Evolutionary conservation across 345 rosid species (phyloP).

Genomic region (Geranium rotundifolium): DNA sequence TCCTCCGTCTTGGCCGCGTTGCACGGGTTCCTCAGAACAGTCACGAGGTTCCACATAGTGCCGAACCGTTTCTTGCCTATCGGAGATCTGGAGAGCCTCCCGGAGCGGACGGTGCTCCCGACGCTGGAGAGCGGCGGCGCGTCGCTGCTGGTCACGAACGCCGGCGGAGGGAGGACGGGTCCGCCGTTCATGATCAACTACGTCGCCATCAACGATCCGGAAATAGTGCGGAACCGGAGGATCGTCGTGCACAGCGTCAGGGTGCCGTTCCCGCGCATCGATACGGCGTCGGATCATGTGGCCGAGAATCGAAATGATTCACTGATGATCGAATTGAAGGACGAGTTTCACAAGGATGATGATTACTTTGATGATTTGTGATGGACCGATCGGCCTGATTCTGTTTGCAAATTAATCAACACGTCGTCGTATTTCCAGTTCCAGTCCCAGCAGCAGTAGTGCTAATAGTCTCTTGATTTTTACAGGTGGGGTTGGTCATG

Average conservation of each 20-base stretch:
- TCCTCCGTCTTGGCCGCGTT: conserved; percentile 40
- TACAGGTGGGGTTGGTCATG: no score
- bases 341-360: no score
- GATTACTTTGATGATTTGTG: no score
- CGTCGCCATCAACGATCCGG: conserved; percentile 40
- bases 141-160: conserved; percentile 26
- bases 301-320: no score
- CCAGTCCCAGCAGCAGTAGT: no score
- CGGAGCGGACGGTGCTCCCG: conserved; percentile 26
- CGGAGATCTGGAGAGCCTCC: conserved; percentile 31
- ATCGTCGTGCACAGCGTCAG: conserved; percentile 39
- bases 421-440: no score
- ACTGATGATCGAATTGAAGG: no score
- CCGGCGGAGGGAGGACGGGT: conserved; percentile 9
- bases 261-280: conserved; percentile 43
- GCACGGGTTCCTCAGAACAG: conserved; percentile 28
- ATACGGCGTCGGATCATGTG: conserved; percentile 11
- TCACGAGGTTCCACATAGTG: conserved; percentile 42
- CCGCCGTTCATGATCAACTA: conserved; percentile 41
- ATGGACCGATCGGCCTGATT: no score
- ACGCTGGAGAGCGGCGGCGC: conserved; percentile 24
- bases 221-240: conserved; percentile 36
- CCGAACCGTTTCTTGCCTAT: conserved; percentile 34
- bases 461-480: no score
- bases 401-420: no score